These are phyloP conservation scores for Dendrocalamus latiflorus DNA, from an alignment of 202 grass and related monocot species.

Conservation along the genomic window DNA sequence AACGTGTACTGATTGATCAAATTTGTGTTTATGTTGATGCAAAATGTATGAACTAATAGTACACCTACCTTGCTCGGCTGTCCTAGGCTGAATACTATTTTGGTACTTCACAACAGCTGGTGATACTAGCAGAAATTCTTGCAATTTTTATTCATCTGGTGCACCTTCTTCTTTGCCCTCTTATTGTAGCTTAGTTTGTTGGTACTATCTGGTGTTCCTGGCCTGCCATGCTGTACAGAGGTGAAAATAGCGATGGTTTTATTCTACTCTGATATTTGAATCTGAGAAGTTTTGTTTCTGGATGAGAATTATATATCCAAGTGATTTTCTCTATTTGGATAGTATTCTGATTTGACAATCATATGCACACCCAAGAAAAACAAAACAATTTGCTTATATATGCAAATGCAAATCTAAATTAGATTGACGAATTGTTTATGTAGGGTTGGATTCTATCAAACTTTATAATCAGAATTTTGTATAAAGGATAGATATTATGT, in stretches of 20 bases:
- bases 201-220: neutral
- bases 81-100: conserved; percentile 6
- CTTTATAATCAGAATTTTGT: neutral
- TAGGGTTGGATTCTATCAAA: too few relatives aligned
- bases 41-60: conserved; percentile 28
- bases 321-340: neutral
- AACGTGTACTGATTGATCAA: conserved; percentile 4
- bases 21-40: conserved; percentile 18
- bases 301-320: neutral
- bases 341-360: neutral
- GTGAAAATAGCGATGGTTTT: neutral
- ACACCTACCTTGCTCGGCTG: conserved; percentile 5
- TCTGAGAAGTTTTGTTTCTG: neutral
- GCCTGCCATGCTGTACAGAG: neutral
- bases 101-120: neutral
- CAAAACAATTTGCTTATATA: neutral
- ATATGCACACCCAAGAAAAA: neutral
- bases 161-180: conserved; percentile 1
- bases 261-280: neutral
- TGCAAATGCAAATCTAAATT: neutral
- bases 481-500: neutral
- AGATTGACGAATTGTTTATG: neutral
- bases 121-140: neutral
- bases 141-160: conserved; percentile 12
- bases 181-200: neutral